A percentile compares a stretch with the other conserved stretches of the same genome.
These are phyloP conservation scores for Mortierella alpina DNA, from an alignment of 192 early-diverging fungal species.

Conservation along the genomic window DNA sequence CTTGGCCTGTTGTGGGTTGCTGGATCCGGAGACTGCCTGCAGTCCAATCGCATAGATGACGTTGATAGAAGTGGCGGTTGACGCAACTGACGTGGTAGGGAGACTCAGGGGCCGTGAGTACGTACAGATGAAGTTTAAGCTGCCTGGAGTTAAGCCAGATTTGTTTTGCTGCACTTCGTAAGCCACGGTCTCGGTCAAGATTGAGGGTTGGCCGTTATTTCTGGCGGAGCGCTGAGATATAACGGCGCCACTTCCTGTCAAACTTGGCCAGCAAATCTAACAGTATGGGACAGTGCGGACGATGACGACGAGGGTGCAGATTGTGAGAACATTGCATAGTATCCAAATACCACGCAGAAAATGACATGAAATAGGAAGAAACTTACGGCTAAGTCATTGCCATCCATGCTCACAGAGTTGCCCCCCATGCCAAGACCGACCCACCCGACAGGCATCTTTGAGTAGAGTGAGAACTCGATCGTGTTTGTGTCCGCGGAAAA, in stretches of 20 bases:
- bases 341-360: neutral
- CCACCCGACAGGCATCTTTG: conserved; percentile 32
- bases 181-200: neutral
- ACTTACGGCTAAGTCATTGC: conserved; percentile 48
- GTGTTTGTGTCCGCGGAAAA: conserved; percentile 33
- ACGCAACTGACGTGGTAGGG: conserved; percentile 6
- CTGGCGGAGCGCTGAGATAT: conserved; percentile 30
- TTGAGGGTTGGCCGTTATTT: conserved; percentile 6
- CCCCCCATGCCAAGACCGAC: conserved; percentile 44
- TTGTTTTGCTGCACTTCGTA: conserved; percentile 24
- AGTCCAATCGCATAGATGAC: conserved; percentile 40
- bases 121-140: conserved; percentile 23
- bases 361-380: no score
- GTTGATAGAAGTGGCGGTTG: conserved; percentile 10
- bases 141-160: conserved; percentile 13
- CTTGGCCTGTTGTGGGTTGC: conserved; percentile 26
- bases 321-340: no score
- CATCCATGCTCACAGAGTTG: conserved; percentile 11
- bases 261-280: conserved; percentile 43
- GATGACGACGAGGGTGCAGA: no score
- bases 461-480: conserved; percentile 35
- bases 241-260: conserved; percentile 14
- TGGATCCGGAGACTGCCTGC: neutral
- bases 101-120: conserved; percentile 28
- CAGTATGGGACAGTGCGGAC: no score